Percentiles rank a stretch among this genome's conserved stretches.
These are phyloP conservation scores for Tephrocybe sp. DNA, from an alignment of 768 basidiomycete species.

Conservation along the genomic window DNA sequence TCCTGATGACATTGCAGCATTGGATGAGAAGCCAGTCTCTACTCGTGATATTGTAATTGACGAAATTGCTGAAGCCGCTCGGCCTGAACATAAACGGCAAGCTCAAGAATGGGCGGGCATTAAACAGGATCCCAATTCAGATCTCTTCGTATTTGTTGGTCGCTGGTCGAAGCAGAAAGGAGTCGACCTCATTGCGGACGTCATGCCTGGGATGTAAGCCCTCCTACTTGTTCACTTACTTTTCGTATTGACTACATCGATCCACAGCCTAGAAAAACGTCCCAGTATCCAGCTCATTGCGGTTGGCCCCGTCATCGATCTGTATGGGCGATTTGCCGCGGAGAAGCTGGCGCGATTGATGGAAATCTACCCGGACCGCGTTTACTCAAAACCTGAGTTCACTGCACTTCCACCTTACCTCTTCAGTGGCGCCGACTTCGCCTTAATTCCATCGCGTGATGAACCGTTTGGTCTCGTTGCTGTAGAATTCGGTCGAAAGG, in stretches of 20 bases:
- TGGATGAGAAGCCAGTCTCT: slow-evolving; percentile 75
- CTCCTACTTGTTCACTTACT: slow-evolving; percentile 2
- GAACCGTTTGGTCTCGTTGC: slow-evolving; percentile 96
- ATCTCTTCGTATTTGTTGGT: slow-evolving; percentile 94
- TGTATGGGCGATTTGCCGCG: slow-evolving; percentile 93
- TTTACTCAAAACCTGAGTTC: slow-evolving; percentile 96
- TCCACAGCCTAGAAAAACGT: slow-evolving; percentile 73
- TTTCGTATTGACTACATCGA: slow-evolving; percentile 3
- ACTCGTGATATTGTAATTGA: slow-evolving; percentile 78
- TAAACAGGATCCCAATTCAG: slow-evolving; percentile 85
- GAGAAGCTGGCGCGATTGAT: slow-evolving; percentile 91
- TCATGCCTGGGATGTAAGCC: slow-evolving; percentile 86
- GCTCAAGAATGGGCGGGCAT: slow-evolving; percentile 96
- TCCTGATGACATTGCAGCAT: slow-evolving; percentile 90
- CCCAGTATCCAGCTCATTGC: slow-evolving; percentile 82
- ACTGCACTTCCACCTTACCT: slow-evolving; percentile 90
- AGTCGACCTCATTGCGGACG: slow-evolving; percentile 95
- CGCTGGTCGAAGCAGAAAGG: slow-evolving; percentile 99
- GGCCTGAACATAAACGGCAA: slow-evolving; percentile 87
- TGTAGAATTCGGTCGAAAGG: slow-evolving; percentile 95
- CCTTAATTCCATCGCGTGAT: slow-evolving; percentile 92
- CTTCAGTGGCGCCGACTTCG: slow-evolving; percentile 94
- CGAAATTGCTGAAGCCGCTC: slow-evolving; percentile 78
- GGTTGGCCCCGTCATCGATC: slow-evolving; percentile 93
- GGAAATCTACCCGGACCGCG: slow-evolving; percentile 93